Evolutionary conservation across 179 eudicot species (phyloP), one percentile per base, ranked within the genome.

Genomic region (Vitellaria paradoxa): DNA sequence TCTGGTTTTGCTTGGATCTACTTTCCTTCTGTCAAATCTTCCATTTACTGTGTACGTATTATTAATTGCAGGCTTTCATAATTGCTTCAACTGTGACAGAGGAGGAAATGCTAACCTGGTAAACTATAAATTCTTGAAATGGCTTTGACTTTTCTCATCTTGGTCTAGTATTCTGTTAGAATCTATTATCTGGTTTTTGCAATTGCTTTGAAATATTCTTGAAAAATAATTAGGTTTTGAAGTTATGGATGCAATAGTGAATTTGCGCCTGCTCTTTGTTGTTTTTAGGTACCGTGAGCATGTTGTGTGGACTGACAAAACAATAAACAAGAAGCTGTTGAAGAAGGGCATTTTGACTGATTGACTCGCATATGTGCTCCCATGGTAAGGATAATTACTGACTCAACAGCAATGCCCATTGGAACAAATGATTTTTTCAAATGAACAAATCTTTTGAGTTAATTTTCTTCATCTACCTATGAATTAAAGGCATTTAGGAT

Each of bases 81-180:
- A 90, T 93, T 81, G 97, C 98, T 81, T 93, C 98, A 74, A 93
- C 98, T 78, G 94, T 90, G 24, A 92, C 98, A 8, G 93, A 90
- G 87, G 98, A 89, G 78, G 98, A 93, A 86, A 93, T 91, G 97
- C 79, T 78, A 57, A 83, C 87, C 85, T 93, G 98, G 98, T 93
- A 87, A 83, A 79, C 15, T 70, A 66, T 56, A n/a, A 70, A 73
- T 26, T 21, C 15, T 64, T 15, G 60, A 52, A 40, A 11, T 7
- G 4, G 17, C 9, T 65, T 42, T 42, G 45, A 42, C 3, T 42
- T 11, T 46, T 12, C 11, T 26, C 60, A 17, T 37, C 47, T 47
- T 55, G 64, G 23, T 18, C 15, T 18, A 37, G 0, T 42, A 42
- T 4, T 42, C 45, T 42, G 45, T 14, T 30, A 45, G 23, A 17